Evolutionary conservation across 345 rosid genomes (phyloP), one percentile per base, ranked within the genome.

Genomic region (Camelina neglecta): DNA sequence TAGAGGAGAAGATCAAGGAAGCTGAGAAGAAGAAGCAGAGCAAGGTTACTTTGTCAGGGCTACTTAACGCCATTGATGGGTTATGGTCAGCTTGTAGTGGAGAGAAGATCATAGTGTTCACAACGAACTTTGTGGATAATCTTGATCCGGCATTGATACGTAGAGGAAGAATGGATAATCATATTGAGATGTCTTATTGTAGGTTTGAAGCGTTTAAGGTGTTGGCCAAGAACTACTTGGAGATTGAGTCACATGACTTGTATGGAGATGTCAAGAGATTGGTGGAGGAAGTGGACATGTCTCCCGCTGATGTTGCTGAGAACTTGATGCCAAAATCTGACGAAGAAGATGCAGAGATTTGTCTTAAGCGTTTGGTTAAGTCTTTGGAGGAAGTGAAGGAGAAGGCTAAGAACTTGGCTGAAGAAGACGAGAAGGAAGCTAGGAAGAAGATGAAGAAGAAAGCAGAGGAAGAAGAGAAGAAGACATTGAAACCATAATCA

Each of bases 271-370:
- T 83, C 2, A 20, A 42, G 6, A 31, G 29, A n/a, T 24, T 80
- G 72, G 47, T 83, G 16, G 69, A 54, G 6, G 45, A 80, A 8
- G 76, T 71, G 0, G 26, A 74, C 20, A 69, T 75, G 69, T 78
- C 86, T 16, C 86, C 84, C 0, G 84, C 83, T 11, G 83, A 83
- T 80, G 86, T 83, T 55, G 84, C 78, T 0, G 83, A 80, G 67
- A 82, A 67, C 71, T 47, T 83, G 80, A 81, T 83, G 86, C 80
- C 83, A 0, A 83, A 82, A 41, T 64, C 68, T 49, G 68, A 45
- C 9, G 69, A 74, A 11, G 82, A 72, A 16, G 62, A 64, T 15
- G 79, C 49, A 0, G 80, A 81, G 23, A 44, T 60, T 51, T 83
- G 84, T 35, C 64, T 84, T 11, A 60, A 75, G 60, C 70, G 66